Evolutionary conservation across 768 basidiomycete species (phyloP), one percentile per base, ranked within the genome.

Genomic region (Russula lepida): DNA sequence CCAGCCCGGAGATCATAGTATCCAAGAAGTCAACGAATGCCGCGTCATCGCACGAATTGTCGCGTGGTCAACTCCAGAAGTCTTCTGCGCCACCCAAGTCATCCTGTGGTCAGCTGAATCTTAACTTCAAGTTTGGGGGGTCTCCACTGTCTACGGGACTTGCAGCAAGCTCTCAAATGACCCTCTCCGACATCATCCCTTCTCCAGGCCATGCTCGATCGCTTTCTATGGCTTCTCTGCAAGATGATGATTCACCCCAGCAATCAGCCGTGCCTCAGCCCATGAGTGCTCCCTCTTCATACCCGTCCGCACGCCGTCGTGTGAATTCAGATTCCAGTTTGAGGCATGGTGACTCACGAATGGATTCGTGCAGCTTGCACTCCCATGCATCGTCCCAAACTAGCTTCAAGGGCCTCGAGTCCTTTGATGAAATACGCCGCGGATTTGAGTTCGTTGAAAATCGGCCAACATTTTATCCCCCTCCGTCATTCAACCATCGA

Each of bases 161-260:
- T 12, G 30, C 66, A 30, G 58, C 61, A 19, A 65, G 68, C 58
- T 70, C 74, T 52, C 77, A 77, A 0, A 68, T 86, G 52, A 88
- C 87, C 3, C 74, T 90, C 25, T 83, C 87, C 0, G 86, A 90
- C 63, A 88, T 91, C 69, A 86, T 90, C 52, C 88, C 88, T 6
- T 82, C 87, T 0, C 77, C 79, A 0, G 74, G 79, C 12, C 77
- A 83, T 65, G 77, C 75, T 19, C 78, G 78, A 30, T 75, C 79
- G 1, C 68, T 80, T 35, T 83, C 84, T 0, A 73, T 74, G 49
- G 73, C 73, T 4, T 81, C 78, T 11, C 68, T 71, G 52, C 69
- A 66, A 43, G 72, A 71, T 13, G 71, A 72, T 56, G 69, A 64
- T 58, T 69, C 70, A 4, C 64, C 74, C 7, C 66, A 70, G 28